A percentile compares a stretch with the other conserved stretches of the same genome.
These are phyloP conservation scores for Neophaeococcomyces mojaviensis DNA, from an alignment of 2,329 filamentous ascomycete species.

Conservation along the genomic window DNA sequence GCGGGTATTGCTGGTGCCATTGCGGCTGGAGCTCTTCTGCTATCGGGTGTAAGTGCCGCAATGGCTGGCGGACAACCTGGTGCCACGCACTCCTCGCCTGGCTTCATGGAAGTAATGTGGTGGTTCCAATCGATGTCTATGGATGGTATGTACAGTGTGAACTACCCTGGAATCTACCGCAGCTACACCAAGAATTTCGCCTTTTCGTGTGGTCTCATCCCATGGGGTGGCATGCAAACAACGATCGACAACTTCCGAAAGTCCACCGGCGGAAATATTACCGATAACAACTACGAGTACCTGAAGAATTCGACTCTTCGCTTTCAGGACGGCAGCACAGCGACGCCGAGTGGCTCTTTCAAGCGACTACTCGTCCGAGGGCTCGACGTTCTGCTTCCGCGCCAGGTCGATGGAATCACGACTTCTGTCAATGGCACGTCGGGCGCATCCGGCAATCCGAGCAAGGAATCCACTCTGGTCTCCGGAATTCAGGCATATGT, in stretches of 20 bases:
- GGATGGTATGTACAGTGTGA: constrained; percentile 92
- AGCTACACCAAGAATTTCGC: constrained; percentile 90
- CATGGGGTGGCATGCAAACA: constrained; percentile 71
- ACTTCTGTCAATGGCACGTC: constrained; percentile 31
- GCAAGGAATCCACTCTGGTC: constrained; percentile 49
- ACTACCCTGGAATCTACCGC: constrained; percentile 78
- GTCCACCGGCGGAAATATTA: constrained; percentile 78
- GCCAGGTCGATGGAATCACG: constrained; percentile 13
- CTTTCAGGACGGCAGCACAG: constrained; percentile 54
- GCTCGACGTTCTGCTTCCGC: constrained; percentile 18
- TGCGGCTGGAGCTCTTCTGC: constrained; percentile 70
- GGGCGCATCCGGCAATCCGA: constrained; percentile 23
- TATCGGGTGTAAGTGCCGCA: constrained; percentile 65
- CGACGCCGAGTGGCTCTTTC: constrained; percentile 33
- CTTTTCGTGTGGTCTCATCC: constrained; percentile 77
- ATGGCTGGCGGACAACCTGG: constrained; percentile 55
- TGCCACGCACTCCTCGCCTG: constrained; percentile 64
- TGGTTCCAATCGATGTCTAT: constrained; percentile 93
- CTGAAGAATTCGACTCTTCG: constrained; percentile 70
- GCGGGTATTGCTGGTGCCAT: constrained; percentile 78
- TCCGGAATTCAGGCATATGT: constrained; percentile 73
- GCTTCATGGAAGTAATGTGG: constrained; percentile 74
- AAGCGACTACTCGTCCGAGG: constrained; percentile 57
- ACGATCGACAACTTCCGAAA: constrained; percentile 78
- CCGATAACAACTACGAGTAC: constrained; percentile 65